Conservation (phyloP, 805 yeast genomes). For the Hanseniaspora mollemarum region DNA sequence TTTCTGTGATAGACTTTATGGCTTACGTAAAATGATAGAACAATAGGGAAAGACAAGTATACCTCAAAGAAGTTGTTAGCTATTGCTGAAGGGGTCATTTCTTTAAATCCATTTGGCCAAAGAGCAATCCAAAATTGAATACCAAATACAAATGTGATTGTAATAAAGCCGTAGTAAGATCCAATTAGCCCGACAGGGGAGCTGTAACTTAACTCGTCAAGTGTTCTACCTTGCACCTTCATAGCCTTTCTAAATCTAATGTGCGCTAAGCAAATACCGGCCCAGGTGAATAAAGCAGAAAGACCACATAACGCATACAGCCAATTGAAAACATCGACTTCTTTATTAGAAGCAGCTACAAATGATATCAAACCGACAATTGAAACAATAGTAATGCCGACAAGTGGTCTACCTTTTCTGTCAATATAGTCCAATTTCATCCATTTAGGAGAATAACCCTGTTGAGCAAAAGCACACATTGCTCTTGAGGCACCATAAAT, state of each 20-base stretch:
- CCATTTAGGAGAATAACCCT: constrained; percentile 46
- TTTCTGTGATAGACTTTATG: constrained; percentile 46
- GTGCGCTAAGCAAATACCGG: constrained; percentile 47
- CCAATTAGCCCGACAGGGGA: constrained; percentile 62
- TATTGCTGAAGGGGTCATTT: constrained; percentile 33
- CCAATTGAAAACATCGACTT: constrained; percentile 53
- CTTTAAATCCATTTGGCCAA: constrained; percentile 48
- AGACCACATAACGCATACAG: constrained; percentile 50
- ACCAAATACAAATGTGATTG: constrained; percentile 50
- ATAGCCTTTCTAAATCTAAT: constrained; percentile 56
- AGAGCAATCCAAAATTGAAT: constrained; percentile 79
- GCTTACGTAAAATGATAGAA: constrained; percentile 43
- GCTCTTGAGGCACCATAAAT: constrained; percentile 62
- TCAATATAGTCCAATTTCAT: constrained; percentile 48
- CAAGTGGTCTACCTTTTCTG: constrained; percentile 55
- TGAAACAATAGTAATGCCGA: constrained; percentile 41
- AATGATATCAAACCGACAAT: constrained; percentile 49
- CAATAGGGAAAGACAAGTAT: constrained; percentile 55
- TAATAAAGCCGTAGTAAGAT: constrained; percentile 46
- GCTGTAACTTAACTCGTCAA: constrained; percentile 54
- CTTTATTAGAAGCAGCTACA: constrained; percentile 42
- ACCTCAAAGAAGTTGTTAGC: constrained; percentile 52
- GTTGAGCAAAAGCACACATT: constrained; percentile 49
- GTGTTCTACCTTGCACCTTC: constrained; percentile 50
- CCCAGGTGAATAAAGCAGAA: constrained; percentile 55